A percentile compares a stretch with the other conserved stretches of the same genome.
These are phyloP conservation scores for Chrysochromulina parva DNA, from an alignment of 78 protist species.

Conservation along the genomic window DNA sequence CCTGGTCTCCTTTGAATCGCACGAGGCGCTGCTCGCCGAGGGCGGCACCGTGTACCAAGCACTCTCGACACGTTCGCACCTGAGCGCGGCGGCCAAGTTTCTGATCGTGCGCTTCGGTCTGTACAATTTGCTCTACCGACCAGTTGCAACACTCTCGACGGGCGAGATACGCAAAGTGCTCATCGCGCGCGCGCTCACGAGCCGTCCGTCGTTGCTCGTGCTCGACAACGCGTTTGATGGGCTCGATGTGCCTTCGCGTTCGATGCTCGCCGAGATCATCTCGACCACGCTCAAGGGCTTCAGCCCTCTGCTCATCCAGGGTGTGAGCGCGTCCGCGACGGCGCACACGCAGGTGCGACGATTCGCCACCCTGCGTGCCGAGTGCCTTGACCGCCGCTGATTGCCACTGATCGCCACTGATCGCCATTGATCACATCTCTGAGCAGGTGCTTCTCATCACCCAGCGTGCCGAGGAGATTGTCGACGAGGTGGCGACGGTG, in stretches of 20 bases:
- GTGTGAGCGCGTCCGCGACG: neutral
- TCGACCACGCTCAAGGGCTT: neutral
- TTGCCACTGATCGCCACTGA: too few species aligned
- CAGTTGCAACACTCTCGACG: neutral
- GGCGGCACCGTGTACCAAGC: slow-evolving; percentile 10
- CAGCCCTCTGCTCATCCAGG: neutral
- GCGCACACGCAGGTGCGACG: neutral
- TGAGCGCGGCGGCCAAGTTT: neutral
- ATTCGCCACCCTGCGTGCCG: too few species aligned
- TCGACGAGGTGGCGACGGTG: neutral
- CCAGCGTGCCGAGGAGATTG: neutral
- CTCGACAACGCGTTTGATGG: slow-evolving; percentile 29
- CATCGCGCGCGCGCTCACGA: neutral
- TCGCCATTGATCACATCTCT: too few species aligned
- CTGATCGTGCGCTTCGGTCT: slow-evolving; percentile 7
- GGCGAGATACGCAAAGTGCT: slow-evolving; percentile 12
- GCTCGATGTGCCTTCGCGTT: neutral
- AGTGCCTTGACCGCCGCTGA: too few species aligned
- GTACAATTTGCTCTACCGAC: neutral
- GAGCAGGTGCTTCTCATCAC: neutral
- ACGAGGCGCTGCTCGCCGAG: neutral
- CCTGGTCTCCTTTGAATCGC: neutral
- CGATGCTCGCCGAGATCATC: neutral
- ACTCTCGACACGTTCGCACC: neutral
- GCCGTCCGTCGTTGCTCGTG: neutral